Evolutionary conservation across 768 basidiomycete species (phyloP).

Genomic region (Rossbeevera mucosa): DNA sequence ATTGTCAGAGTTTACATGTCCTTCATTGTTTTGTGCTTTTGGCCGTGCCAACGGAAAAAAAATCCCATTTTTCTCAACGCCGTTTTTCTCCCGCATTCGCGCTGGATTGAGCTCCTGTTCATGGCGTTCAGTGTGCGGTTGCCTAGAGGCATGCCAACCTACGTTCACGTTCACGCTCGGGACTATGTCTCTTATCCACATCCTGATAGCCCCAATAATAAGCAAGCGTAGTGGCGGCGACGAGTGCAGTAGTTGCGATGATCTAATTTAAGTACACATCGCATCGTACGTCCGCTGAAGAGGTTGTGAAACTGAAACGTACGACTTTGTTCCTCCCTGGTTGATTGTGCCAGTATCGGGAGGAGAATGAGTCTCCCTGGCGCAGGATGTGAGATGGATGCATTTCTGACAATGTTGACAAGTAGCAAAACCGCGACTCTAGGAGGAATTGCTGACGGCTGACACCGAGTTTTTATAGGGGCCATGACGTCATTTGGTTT

Average conservation of each 20-base stretch:
- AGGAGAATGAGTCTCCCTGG: slow-evolving; percentile 26
- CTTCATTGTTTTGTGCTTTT: neutral
- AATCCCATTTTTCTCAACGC: slow-evolving; percentile 10
- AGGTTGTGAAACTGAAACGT: slow-evolving; percentile 8
- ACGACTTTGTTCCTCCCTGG: slow-evolving; percentile 32
- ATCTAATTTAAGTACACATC: slow-evolving; percentile 16
- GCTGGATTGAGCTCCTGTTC: slow-evolving; percentile 9
- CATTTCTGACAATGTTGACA: slow-evolving; percentile 13
- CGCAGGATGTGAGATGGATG: slow-evolving; percentile 18
- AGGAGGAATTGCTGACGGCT: slow-evolving; percentile 13
- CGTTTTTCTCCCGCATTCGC: slow-evolving; percentile 21
- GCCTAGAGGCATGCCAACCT: neutral
- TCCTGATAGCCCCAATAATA: slow-evolving; percentile 36
- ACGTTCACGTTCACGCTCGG: slow-evolving; percentile 23
- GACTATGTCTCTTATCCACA: slow-evolving; percentile 29
- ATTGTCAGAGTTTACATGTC: slow-evolving; percentile 10
- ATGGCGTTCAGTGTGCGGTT: neutral
- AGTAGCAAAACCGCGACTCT: neutral
- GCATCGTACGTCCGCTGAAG: no score
- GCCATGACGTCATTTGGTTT: slow-evolving; percentile 28
- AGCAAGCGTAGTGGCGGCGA: slow-evolving; percentile 29
- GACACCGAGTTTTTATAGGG: slow-evolving; percentile 21
- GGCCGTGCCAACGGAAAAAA: neutral
- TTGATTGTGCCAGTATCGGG: slow-evolving; percentile 33
- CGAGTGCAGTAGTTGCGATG: slow-evolving; percentile 25